phyloP scores from a whole-genome alignment of 108 stramenopile species.

The Epipyxis sp. region DNA sequence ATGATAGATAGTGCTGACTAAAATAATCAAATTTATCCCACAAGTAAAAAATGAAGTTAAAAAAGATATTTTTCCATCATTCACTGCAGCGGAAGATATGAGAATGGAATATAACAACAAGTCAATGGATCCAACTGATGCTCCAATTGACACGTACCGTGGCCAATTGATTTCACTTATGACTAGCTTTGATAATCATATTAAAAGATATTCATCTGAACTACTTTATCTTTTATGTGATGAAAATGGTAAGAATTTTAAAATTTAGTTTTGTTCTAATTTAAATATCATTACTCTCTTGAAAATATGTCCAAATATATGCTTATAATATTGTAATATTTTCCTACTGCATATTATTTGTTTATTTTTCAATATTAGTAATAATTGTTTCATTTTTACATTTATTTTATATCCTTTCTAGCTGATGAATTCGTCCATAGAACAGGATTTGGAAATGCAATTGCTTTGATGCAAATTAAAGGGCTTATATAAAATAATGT shows the following conservation, averaged over 20 bases:
- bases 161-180: not conserved
- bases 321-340: too few relatives aligned
- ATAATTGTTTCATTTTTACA: not conserved
- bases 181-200: not conserved
- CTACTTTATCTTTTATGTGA: not conserved
- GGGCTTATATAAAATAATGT: not conserved
- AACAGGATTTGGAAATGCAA: constrained; percentile 4
- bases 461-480: not conserved
- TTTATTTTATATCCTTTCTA: too few relatives aligned
- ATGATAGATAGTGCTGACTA: too few relatives aligned
- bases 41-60: too few relatives aligned
- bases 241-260: not conserved
- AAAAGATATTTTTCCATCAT: too few relatives aligned
- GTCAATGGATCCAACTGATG: not conserved
- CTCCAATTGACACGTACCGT: not conserved
- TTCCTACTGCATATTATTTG: not conserved
- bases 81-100: too few relatives aligned
- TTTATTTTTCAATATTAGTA: not conserved
- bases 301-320: too few relatives aligned
- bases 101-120: too few relatives aligned
- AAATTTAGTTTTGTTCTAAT: too few relatives aligned
- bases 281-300: too few relatives aligned
- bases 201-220: not conserved
- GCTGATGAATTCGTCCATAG: not conserved
- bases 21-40: too few relatives aligned